These are phyloP conservation scores for Plantago elongata DNA, from an alignment of 257 asterid species.

Conservation along the genomic window DNA sequence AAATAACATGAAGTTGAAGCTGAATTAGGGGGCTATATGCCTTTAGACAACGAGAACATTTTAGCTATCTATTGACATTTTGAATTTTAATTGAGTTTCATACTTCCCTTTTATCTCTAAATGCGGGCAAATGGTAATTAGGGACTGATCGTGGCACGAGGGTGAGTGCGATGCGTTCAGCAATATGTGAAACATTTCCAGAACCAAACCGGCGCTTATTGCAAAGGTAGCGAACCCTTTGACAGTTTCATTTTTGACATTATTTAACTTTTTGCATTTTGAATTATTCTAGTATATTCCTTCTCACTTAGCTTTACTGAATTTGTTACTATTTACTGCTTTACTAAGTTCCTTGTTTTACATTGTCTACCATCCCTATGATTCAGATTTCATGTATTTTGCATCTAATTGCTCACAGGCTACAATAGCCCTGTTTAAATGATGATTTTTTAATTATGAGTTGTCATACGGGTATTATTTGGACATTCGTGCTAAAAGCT, in stretches of 20 bases:
- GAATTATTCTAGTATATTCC: background rate
- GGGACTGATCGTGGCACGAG: slow-evolving; percentile 84
- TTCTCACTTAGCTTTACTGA: too few relatives aligned
- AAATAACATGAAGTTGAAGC: slow-evolving; percentile 1
- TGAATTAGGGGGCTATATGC: background rate
- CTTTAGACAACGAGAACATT: background rate
- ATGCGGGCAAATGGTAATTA: slow-evolving; percentile 25
- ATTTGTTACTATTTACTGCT: background rate
- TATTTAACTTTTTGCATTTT: slow-evolving; percentile 11
- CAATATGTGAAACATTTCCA: slow-evolving; percentile 97
- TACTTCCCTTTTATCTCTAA: slow-evolving; percentile 12
- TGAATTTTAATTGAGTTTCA: slow-evolving; percentile 2
- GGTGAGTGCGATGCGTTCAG: slow-evolving; percentile 77
- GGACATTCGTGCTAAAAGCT: too few relatives aligned
- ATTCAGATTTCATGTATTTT: background rate
- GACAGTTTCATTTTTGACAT: slow-evolving; percentile 14
- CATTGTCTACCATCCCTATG: background rate
- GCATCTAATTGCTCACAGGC: slow-evolving; percentile 1
- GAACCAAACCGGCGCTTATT: slow-evolving; percentile 95
- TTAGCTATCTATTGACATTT: background rate
- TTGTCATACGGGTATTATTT: too few relatives aligned
- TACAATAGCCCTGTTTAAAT: background rate
- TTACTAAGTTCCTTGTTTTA: background rate
- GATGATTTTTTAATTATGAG: background rate
- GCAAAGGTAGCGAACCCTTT: slow-evolving; percentile 56